Evolutionary conservation across 768 basidiomycete genomes (phyloP).

Genomic region (Saitozyma sp.): DNA sequence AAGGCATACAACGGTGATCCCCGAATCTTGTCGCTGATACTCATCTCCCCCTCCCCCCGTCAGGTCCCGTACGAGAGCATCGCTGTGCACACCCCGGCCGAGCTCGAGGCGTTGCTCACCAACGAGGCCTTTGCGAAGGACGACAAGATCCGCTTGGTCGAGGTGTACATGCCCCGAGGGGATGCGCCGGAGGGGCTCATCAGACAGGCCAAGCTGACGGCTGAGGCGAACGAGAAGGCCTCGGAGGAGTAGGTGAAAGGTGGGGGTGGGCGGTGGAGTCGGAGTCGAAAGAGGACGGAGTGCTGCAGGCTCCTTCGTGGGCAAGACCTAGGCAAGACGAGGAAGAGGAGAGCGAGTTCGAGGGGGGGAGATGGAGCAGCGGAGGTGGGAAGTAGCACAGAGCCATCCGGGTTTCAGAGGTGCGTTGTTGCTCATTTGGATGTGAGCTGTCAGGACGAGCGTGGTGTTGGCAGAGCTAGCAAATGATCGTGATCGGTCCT

Average conservation of each 20-base stretch:
- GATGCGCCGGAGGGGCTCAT: constrained; percentile 50
- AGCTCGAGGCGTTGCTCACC: constrained; percentile 68
- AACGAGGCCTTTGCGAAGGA: constrained; percentile 64
- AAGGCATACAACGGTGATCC: constrained; percentile 59
- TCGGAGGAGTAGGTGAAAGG: constrained; percentile 1
- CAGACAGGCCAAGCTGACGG: constrained; percentile 53
- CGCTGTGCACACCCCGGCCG: constrained; percentile 66
- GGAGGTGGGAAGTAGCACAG: too few species aligned
- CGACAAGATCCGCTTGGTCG: constrained; percentile 57
- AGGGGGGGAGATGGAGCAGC: too few species aligned
- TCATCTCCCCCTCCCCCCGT: constrained; percentile 2
- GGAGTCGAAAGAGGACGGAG: too few species aligned
- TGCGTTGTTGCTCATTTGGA: too few species aligned
- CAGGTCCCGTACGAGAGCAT: constrained; percentile 59
- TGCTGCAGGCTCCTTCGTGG: too few species aligned
- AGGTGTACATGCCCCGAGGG: constrained; percentile 51
- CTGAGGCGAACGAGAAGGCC: constrained; percentile 40
- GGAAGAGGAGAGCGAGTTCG: too few species aligned
- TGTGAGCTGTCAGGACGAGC: too few species aligned
- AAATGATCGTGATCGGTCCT: too few species aligned
- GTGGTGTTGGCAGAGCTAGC: too few species aligned
- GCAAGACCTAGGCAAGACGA: too few species aligned
- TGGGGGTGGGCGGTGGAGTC: not conserved
- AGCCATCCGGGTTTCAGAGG: too few species aligned
- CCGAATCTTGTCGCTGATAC: constrained; percentile 55